Evolutionary conservation across 768 basidiomycete genomes (phyloP).

Genomic region (Mycena vulgaris): DNA sequence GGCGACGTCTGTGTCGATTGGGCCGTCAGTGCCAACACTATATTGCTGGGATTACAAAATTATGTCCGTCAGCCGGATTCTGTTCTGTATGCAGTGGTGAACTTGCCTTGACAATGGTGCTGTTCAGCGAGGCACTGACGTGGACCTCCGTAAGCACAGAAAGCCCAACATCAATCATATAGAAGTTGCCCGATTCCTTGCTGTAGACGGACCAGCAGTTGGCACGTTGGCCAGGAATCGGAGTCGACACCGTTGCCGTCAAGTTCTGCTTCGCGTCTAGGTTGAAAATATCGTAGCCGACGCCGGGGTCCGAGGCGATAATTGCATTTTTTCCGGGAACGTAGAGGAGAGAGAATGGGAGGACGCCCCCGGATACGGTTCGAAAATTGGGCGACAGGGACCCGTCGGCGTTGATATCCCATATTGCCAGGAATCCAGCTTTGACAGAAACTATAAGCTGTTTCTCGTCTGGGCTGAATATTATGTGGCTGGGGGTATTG

Average conservation of each 20-base stretch:
- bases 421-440: conserved; percentile 53
- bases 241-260: neutral
- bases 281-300: conserved; percentile 37
- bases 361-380: conserved; percentile 45
- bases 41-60: conserved; percentile 23
- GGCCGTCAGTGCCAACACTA: conserved; percentile 13
- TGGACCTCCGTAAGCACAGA: conserved; percentile 41
- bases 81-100: too few species aligned
- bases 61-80: neutral
- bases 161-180: conserved; percentile 42
- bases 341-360: conserved; percentile 49
- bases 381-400: conserved; percentile 46
- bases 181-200: conserved; percentile 43
- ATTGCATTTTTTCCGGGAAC: conserved; percentile 31
- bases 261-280: neutral
- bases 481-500: conserved; percentile 44
- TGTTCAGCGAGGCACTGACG: conserved; percentile 26
- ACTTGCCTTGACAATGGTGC: conserved; percentile 28
- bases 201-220: conserved; percentile 43
- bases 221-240: conserved; percentile 38
- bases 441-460: conserved; percentile 52
- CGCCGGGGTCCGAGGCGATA: conserved; percentile 29
- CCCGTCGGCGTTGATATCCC: conserved; percentile 50
- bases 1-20: conserved; percentile 26
- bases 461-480: conserved; percentile 50